These are phyloP conservation scores for Acacia pycnantha DNA, from an alignment of 331 rosid species.

Conservation along the genomic window DNA sequence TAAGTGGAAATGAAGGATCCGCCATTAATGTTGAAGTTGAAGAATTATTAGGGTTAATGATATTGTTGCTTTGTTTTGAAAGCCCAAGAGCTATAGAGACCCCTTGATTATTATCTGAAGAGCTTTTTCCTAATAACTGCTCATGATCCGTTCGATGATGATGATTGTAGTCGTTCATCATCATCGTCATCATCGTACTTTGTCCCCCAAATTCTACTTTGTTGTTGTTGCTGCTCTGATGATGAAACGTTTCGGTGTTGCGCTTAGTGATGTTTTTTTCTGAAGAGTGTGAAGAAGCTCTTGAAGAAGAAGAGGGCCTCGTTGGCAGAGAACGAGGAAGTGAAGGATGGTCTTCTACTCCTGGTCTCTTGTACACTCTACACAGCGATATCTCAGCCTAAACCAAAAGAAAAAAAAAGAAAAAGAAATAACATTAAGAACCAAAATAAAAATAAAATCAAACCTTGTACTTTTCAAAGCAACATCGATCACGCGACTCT, in stretches of 20 bases:
- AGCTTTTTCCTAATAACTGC: not conserved
- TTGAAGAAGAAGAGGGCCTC: not conserved
- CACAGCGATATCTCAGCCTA: conserved; percentile 13
- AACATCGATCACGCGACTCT: not conserved
- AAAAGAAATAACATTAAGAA: not conserved
- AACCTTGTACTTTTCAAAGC: not conserved
- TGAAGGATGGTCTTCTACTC: conserved; percentile 11
- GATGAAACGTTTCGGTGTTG: not conserved
- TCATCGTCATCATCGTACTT: not conserved
- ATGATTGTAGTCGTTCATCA: not conserved
- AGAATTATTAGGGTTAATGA: not conserved
- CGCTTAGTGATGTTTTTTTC: not conserved
- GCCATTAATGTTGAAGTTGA: not conserved
- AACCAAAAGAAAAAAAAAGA: not conserved
- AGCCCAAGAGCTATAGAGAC: conserved; percentile 4
- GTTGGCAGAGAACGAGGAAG: not conserved
- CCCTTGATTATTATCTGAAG: not conserved
- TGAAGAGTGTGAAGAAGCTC: conserved; percentile 8
- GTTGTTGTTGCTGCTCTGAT: not conserved
- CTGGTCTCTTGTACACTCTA: conserved; percentile 13
- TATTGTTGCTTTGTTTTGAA: not conserved
- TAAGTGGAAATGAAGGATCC: not conserved
- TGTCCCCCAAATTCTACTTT: not conserved
- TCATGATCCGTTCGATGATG: too few relatives aligned
- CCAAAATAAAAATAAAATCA: not conserved